These are phyloP conservation scores for Porpolomopsis calyptriformis DNA, from an alignment of 768 basidiomycete genomes.

Conservation along the genomic window DNA sequence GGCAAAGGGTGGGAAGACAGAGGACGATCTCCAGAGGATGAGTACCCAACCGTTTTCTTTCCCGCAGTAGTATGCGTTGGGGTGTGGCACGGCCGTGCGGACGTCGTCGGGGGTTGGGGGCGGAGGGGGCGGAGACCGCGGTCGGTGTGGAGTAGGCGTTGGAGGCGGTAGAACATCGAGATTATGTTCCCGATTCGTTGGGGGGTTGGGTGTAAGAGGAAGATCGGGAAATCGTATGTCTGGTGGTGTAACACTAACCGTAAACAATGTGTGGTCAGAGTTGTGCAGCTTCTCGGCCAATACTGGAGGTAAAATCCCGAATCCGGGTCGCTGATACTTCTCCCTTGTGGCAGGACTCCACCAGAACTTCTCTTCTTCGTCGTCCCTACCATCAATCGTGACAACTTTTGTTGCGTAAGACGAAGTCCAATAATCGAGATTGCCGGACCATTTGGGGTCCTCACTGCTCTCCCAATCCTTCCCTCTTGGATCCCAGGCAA, in stretches of 20 bases:
- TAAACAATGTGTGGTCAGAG: slow-evolving; percentile 61
- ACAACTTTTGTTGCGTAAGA: slow-evolving; percentile 13
- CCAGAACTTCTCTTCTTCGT: slow-evolving; percentile 56
- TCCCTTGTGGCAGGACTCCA: slow-evolving; percentile 47
- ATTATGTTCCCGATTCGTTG: slow-evolving; percentile 6
- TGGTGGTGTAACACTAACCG: slow-evolving; percentile 34
- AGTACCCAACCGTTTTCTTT: slow-evolving; percentile 80
- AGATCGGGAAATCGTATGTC: slow-evolving; percentile 11
- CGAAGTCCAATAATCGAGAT: slow-evolving; percentile 17
- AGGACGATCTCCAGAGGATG: slow-evolving; percentile 56
- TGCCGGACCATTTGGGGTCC: slow-evolving; percentile 4
- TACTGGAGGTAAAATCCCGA: slow-evolving; percentile 58
- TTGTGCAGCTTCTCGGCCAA: slow-evolving; percentile 61
- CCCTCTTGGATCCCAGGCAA: background rate
- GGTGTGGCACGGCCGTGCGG: slow-evolving; percentile 64
- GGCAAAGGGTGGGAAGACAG: slow-evolving; percentile 50
- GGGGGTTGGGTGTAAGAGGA: slow-evolving; percentile 10
- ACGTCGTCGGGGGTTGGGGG: slow-evolving; percentile 54
- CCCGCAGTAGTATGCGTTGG: slow-evolving; percentile 74
- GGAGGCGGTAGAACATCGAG: slow-evolving; percentile 16
- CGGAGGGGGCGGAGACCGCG: slow-evolving; percentile 19
- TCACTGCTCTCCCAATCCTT: background rate
- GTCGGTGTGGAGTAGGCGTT: slow-evolving; percentile 15
- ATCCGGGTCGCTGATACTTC: slow-evolving; percentile 46
- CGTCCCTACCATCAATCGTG: slow-evolving; percentile 49